Percentiles rank a stretch among this genome's conserved stretches.
These are phyloP conservation scores for Ophiostoma novo-ulmi DNA, from an alignment of 2,329 filamentous ascomycete genomes.

Conservation along the genomic window DNA sequence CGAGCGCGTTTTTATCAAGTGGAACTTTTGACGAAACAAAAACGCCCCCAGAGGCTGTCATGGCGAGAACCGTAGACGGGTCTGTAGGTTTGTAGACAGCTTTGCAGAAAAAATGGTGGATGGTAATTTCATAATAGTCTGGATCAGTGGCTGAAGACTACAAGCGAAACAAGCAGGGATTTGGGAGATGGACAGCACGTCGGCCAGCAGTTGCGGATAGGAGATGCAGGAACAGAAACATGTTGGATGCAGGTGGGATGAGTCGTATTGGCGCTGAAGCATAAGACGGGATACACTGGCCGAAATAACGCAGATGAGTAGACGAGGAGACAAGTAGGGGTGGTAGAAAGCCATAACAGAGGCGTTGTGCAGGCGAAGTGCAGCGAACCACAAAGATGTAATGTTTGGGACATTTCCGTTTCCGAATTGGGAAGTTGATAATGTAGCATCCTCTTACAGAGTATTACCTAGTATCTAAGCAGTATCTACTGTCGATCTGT, in stretches of 20 bases:
- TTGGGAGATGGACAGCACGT: not conserved
- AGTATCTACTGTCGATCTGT: not conserved
- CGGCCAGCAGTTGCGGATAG: not conserved
- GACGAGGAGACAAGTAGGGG: not conserved
- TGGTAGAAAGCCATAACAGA: not conserved
- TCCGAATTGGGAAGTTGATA: not conserved
- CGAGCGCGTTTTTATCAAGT: not conserved
- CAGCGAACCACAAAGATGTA: not conserved
- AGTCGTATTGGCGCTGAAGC: not conserved
- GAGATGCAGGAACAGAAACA: slow-evolving; percentile 13
- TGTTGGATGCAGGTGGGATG: not conserved
- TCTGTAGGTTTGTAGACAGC: not conserved
- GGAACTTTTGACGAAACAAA: not conserved
- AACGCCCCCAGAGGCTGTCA: not conserved
- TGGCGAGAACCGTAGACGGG: not conserved
- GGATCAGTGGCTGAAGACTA: slow-evolving; percentile 5
- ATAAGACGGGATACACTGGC: slow-evolving; percentile 1
- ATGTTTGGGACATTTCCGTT: not conserved
- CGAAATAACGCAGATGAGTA: not conserved
- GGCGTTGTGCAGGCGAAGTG: not conserved
- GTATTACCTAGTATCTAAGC: not conserved
- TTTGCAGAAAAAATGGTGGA: not conserved
- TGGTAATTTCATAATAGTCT: not conserved
- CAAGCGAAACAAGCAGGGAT: slow-evolving; percentile 7
- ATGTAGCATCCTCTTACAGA: not conserved